These are phyloP conservation scores for Aureobasidium sp. DNA, from an alignment of 2,329 filamentous ascomycete genomes.

Conservation along the genomic window DNA sequence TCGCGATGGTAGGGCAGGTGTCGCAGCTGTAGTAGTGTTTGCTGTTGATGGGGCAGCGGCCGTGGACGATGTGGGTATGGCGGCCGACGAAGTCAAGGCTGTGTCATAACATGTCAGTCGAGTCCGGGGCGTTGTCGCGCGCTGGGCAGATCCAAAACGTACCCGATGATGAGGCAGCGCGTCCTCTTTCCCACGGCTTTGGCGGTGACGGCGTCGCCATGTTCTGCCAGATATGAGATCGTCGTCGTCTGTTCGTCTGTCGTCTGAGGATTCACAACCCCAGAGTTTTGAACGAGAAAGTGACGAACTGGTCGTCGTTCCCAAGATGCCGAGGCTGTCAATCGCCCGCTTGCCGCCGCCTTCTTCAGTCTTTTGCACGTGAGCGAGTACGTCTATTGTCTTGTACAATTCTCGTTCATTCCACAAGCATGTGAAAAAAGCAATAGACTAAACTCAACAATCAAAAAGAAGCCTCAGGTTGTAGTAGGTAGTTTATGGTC, in stretches of 20 bases:
- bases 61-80: conserved; percentile 5
- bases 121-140: neutral
- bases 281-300: conserved; percentile 8
- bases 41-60: conserved; percentile 32
- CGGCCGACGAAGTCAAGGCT: conserved; percentile 9
- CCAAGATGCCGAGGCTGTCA: conserved; percentile 3
- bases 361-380: neutral
- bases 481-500: no score
- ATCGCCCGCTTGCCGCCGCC: conserved; percentile 7
- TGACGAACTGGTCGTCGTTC: conserved; percentile 2
- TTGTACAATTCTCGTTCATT: neutral
- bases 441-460: neutral
- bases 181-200: conserved; percentile 91
- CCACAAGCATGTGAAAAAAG: no score
- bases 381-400: neutral
- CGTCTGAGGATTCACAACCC: neutral
- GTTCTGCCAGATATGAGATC: neutral
- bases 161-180: conserved; percentile 42
- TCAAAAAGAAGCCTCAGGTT: neutral
- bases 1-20: conserved; percentile 62
- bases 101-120: neutral
- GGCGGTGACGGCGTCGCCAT: conserved; percentile 59
- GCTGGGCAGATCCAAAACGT: neutral
- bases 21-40: conserved; percentile 32
- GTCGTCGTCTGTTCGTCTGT: neutral